These are phyloP conservation scores for Huntiella bhutanensis DNA, from an alignment of 2,329 filamentous ascomycete genomes.

Conservation along the genomic window DNA sequence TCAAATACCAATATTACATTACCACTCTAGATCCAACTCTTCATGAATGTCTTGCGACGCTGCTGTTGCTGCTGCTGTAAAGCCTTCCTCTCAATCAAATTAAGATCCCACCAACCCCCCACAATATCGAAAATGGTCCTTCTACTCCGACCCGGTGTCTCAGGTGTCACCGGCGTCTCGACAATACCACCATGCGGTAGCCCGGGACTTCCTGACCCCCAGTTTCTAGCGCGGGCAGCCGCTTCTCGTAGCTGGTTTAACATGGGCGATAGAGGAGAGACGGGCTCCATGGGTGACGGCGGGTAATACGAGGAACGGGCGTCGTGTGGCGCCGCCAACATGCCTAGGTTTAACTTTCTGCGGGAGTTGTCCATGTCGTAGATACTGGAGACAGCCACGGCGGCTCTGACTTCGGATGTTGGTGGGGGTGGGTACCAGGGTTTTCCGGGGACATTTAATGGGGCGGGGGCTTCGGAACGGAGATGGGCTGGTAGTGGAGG, in stretches of 20 bases:
- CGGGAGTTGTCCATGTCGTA: not conserved
- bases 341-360: conserved; percentile 8
- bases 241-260: conserved; percentile 10
- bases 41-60: conserved; percentile 9
- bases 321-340: conserved; percentile 7
- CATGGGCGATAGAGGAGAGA: conserved; percentile 15
- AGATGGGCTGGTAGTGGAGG: conserved; percentile 8
- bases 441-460: not conserved
- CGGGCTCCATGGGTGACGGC: conserved; percentile 11
- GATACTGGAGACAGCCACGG: not conserved
- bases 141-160: conserved; percentile 15
- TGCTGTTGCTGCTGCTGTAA: not conserved
- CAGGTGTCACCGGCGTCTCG: conserved; percentile 12
- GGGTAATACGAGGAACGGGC: not conserved
- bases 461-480: not conserved
- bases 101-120: conserved; percentile 37
- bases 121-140: conserved; percentile 29
- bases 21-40: conserved; percentile 9
- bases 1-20: not conserved
- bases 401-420: conserved; percentile 3
- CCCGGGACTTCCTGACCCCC: not conserved
- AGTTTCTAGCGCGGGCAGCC: not conserved
- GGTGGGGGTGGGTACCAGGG: conserved; percentile 14
- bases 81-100: conserved; percentile 22
- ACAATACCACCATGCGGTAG: not conserved